These are phyloP conservation scores for Citrullus colocynthis DNA, from an alignment of 306 rosid species.

Conservation along the genomic window DNA sequence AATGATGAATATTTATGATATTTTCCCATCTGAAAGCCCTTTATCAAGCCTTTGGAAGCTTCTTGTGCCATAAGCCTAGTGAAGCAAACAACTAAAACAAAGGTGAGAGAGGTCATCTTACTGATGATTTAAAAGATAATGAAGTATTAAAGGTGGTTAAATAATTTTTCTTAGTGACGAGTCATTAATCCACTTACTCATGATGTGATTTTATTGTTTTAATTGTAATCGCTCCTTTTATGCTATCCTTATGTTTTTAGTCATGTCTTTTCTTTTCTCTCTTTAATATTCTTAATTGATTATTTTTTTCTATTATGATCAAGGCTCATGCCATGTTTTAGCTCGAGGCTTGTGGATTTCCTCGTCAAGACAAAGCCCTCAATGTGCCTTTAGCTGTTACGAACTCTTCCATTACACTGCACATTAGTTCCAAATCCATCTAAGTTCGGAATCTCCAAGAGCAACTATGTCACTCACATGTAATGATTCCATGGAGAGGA, in stretches of 20 bases:
- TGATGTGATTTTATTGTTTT: neutral
- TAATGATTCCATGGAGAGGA: constrained; percentile 25
- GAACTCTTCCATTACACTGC: neutral
- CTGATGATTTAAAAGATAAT: neutral
- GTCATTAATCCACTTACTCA: neutral
- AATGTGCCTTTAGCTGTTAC: neutral
- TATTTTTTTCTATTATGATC: neutral
- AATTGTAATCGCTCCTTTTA: neutral
- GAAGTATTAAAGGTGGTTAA: neutral
- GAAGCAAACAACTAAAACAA: neutral
- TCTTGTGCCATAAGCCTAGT: neutral
- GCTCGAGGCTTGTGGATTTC: neutral
- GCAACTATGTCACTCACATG: constrained; percentile 20
- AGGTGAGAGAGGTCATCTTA: neutral
- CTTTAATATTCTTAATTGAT: neutral
- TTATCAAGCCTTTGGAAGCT: neutral
- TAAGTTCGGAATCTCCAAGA: constrained; percentile 13
- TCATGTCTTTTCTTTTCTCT: neutral
- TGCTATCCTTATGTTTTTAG: neutral
- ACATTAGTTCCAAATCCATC: constrained; percentile 10
- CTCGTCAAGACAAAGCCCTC: neutral
- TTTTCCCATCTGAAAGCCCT: neutral
- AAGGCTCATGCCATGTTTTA: neutral
- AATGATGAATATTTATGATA: neutral
- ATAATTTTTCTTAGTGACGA: neutral